Percentiles rank a stretch among this genome's conserved stretches.
Evolutionary conservation across 139 green algal species (phyloP).

Genomic region (Haematococcus sp.): DNA sequence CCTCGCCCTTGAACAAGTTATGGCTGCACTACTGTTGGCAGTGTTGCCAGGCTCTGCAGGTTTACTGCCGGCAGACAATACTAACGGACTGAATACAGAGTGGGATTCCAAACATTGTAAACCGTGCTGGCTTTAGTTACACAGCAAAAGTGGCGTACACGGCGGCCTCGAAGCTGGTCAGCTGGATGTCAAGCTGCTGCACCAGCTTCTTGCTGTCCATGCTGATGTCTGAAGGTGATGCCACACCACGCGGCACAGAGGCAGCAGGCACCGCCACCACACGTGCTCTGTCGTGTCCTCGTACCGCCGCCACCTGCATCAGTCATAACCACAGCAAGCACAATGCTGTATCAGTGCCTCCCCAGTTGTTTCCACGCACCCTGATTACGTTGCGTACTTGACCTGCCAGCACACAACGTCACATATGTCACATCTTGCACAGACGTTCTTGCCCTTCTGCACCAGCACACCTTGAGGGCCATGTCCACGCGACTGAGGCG

Average conservation of each 20-base stretch:
- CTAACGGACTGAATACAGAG: too few relatives aligned
- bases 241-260: conserved; percentile 23
- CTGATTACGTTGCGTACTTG: neutral
- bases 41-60: too few relatives aligned
- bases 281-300: conserved; percentile 22
- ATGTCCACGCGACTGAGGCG: conserved; percentile 70
- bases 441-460: neutral
- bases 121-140: too few relatives aligned
- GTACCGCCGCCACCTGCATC: conserved; percentile 23
- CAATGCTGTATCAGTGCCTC: too few relatives aligned
- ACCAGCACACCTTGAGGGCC: conserved; percentile 41
- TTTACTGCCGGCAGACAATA: too few relatives aligned
- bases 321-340: neutral
- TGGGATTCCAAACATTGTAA: too few relatives aligned
- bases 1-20: too few relatives aligned
- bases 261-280: conserved; percentile 24
- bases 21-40: too few relatives aligned
- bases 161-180: conserved; percentile 28
- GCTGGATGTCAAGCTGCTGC: conserved; percentile 24
- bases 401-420: neutral
- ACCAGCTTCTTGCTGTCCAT: conserved; percentile 48
- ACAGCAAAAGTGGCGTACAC: conserved; percentile 31
- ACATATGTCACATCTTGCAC: too few relatives aligned
- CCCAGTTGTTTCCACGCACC: neutral
- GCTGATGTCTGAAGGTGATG: conserved; percentile 58